phyloP scores from a whole-genome alignment of 2,329 filamentous ascomycete genomes.

The Thelonectria rubi region DNA sequence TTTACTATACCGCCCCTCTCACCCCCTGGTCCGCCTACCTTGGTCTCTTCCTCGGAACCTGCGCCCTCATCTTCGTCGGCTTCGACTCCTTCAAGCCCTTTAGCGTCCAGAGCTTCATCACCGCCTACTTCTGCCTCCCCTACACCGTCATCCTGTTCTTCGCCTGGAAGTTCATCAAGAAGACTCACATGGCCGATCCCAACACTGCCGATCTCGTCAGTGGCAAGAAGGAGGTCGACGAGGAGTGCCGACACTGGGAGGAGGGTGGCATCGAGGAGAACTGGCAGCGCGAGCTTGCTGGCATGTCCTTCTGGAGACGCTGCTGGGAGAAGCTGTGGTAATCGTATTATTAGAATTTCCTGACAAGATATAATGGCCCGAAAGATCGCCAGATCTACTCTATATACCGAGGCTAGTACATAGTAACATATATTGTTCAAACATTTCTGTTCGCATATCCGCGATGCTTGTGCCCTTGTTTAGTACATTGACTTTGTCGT shows the following conservation, averaged over 20 bases:
- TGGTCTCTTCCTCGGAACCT: slow-evolving; percentile 55
- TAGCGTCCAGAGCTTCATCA: slow-evolving; percentile 58
- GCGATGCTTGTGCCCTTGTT: too few species aligned
- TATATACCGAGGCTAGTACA: slow-evolving; percentile 12
- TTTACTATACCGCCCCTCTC: slow-evolving; percentile 60
- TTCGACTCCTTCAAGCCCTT: slow-evolving; percentile 65
- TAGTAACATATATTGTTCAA: slow-evolving; percentile 15
- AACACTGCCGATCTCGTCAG: slow-evolving; percentile 47
- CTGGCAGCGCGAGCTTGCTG: slow-evolving; percentile 47
- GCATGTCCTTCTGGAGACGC: slow-evolving; percentile 48
- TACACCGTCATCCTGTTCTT: slow-evolving; percentile 67
- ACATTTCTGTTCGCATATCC: background rate
- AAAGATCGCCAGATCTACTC: slow-evolving; percentile 12
- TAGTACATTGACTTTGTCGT: too few species aligned
- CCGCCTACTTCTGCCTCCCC: slow-evolving; percentile 62
- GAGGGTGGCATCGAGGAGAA: slow-evolving; percentile 58
- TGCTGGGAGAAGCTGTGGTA: slow-evolving; percentile 54
- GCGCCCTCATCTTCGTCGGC: slow-evolving; percentile 64
- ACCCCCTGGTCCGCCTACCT: slow-evolving; percentile 63
- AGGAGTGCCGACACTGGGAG: slow-evolving; percentile 57
- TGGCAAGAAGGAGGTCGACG: slow-evolving; percentile 72
- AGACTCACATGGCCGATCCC: slow-evolving; percentile 56
- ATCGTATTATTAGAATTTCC: slow-evolving; percentile 3
- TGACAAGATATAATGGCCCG: background rate
- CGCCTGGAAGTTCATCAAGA: slow-evolving; percentile 45